Evolutionary conservation across 2,329 filamentous ascomycete species (phyloP).

Genomic region (Pseudogymnoascus sp.): DNA sequence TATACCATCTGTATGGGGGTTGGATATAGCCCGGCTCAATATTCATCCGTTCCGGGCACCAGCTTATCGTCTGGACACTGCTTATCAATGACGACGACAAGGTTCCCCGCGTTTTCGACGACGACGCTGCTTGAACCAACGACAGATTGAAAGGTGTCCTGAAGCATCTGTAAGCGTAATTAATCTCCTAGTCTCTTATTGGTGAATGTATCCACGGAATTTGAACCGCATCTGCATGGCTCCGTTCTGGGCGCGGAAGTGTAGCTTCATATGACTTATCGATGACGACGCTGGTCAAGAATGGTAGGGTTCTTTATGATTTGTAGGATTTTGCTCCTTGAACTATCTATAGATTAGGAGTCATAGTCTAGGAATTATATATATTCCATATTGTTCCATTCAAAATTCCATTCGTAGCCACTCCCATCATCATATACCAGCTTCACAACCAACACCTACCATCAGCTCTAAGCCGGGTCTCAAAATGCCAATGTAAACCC

Average conservation of each 20-base stretch:
- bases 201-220: background rate
- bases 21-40: background rate
- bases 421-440: background rate
- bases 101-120: background rate
- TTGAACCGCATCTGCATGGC: background rate
- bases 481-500: background rate
- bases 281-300: background rate
- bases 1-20: background rate
- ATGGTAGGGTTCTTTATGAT: background rate
- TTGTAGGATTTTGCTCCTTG: background rate
- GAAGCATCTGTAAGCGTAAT: background rate
- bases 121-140: background rate
- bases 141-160: background rate
- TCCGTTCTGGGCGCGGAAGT: background rate
- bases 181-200: background rate
- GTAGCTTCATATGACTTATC: background rate
- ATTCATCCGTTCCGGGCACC: background rate
- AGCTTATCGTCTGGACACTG: background rate
- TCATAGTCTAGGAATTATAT: background rate
- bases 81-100: conserved; percentile 10
- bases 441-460: background rate
- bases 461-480: background rate
- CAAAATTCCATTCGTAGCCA: background rate
- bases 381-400: background rate
- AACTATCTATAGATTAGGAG: background rate